Evolutionary conservation across 1,284 basidiomycete species (phyloP), one percentile per base, ranked within the genome.

Genomic region (Meira miltonrushii): DNA sequence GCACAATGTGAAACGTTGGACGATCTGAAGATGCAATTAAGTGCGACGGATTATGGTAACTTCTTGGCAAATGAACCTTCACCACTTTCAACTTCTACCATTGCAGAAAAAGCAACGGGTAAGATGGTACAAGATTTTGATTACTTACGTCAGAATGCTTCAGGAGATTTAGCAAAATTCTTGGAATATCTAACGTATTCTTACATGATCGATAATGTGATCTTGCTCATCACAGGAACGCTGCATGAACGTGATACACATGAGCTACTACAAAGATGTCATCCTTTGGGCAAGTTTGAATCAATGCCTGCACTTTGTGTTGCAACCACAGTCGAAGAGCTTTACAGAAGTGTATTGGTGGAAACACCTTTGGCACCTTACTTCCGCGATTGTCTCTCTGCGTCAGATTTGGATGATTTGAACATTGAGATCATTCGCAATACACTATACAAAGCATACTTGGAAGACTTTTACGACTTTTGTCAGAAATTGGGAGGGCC

Each of bases 351-450:
- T 62, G 95, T 96, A 2, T 84, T 99, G 40, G 92, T 98, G 37
- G 95, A 99, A 81, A 98, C 95, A 1, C 94, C 95, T 0, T 82
- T 99, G 25, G 93, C 95, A 0, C 90, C 92, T 3, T 99, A 98
- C 82, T 99, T 99, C 85, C 87, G 90, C 39, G 88, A 92, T 72
- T 96, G 93, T 79, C 84, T 98, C 48, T 89, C 92, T 23, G 94
- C 94, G 8, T 86, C 90, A 38, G 95, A 99, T 78, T 85, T 99
- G 41, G 95, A 98, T 79, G 95, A 98, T 79, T 86, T 98, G 66
- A 97, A 99, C 82, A 98, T 99, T 73, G 95, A 99, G 82, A 97
- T 99, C 80, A 94, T 99, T 80, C 90, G 95, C 50, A 98, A 98
- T 81, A 93, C 94, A n/a, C 88, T 99, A 49, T 98, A 98, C 85